Base-by-base conservation (phyloP, 164 flowering plant genomes). In the Umbilicus rupestris region DNA sequence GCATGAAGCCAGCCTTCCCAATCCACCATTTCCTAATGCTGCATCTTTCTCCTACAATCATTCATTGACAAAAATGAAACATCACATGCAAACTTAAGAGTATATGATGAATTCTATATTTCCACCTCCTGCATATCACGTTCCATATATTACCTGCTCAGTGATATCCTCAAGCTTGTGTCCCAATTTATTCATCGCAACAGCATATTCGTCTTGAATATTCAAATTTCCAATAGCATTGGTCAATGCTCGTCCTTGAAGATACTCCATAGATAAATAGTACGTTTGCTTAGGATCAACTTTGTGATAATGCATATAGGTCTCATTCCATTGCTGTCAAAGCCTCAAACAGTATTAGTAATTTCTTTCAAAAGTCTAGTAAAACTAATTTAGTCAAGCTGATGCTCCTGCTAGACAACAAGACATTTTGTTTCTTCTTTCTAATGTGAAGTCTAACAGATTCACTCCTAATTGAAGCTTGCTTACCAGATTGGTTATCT, bases 1-100 rank as follows among this genome's bases (percentile, higher is more conserved):
- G 70, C 99, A 94, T 10, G 99, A 91, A 70, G 99, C 99, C 60
- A 94, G 96, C 78, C 99, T 89, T 58, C 99, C 99, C 55, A 94
- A 74, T 50, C 99, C 99, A 66, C 99, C 99, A 84, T 94, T 94
- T 68, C 99, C 99, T 1, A 94, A 85, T 3, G 97, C 99, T 20
- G 97, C 97, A 85, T 94, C 99, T 85, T 85, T 91, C 73, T 94
- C 99, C 97, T 94, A 68, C 37, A 76, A 67, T 1, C 17, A 60
- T 26, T 33, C 28, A 66, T 20, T 46, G 19, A 30, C 24, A 62
- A 62, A 15, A 5, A 35, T 35, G 39, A 62, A n/a, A 33, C 22
- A 62, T n/a, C 26, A 62, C 10, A 62, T 62, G 17, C 26, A 62
- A 11, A 22, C 10, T 62, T 6, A 30, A 6, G 11, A n/a, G 39